Base-by-base conservation (phyloP, 228 moss, liverwort and hornwort genomes). In the Sphagnum magellanicum region DNA sequence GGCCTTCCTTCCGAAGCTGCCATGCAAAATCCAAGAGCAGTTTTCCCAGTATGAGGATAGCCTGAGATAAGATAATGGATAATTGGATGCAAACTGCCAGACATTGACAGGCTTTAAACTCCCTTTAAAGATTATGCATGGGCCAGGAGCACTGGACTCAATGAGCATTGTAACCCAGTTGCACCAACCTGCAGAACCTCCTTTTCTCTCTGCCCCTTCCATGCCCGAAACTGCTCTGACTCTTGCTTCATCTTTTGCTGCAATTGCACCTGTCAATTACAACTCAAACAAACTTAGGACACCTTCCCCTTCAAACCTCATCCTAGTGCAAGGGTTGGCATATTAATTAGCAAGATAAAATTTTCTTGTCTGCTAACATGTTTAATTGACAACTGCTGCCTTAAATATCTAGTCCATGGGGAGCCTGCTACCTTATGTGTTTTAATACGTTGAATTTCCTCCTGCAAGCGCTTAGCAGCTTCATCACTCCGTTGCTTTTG, bases 221-320 rank as follows among this genome's bases (percentile, higher is more conserved):
- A 98, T 52, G 81, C 50, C 64, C 93, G 91, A 69, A 93, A 98
- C 71, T 93, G 97, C 68, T 98, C 97, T 51, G 97, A 93, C 70
- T 98, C 97, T 75, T 88, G 90, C 78, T 98, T 98, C 63, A 93
- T 90, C 77, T 93, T 98, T 74, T 98, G 97, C 71, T 98, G 97
- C 74, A 98, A 78, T 81, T 93, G 97, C 50, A 98, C 97, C 97
- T 98, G 81, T 16, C 6, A 51, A 57, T 55, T 60, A 51, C 49
- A 48, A 50, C 32, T 70, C 46, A 16, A n/a, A 63, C 10, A 50
- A 52, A 55, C 17, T 55, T 8, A 11, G 5, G 51, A 51, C 10
- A 60, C 8, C n/a, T 6, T 10, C 48, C 52, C 50, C 50, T 14
- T 46, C 50, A 0, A 48, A 48, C 48, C 14, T 62, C 15, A 62